Base-by-base conservation (phyloP, 352 stramenopile species). In the Globisporangium spinosum region DNA sequence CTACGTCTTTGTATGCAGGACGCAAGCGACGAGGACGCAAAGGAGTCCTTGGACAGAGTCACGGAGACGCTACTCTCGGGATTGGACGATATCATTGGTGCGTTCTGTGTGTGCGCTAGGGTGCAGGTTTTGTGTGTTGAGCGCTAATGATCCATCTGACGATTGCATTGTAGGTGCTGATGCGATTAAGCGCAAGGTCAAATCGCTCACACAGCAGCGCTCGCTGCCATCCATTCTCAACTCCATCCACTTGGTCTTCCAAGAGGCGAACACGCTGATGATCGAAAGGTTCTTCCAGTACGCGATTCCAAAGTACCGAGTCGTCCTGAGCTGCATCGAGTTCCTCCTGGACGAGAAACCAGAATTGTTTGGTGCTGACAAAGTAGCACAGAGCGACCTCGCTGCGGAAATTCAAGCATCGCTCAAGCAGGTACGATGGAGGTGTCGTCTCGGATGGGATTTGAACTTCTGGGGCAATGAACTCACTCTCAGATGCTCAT, bases 211-310 rank as follows among this genome's bases (percentile, higher is more conserved):
- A 20, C 68, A 74, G 3, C 58, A 45, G 5, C 25, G 13, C 17
- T 58, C 66, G 22, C 45, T 76, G 17, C 25, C 54, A 51, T 15
- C 66, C 5, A 25, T 77, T n/a, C 67, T 89, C 27, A 68, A 73
- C 20, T 17, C 57, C 17, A 75, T 89, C 22, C 71, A 77, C 17
- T 68, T 75, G 63, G 25, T 66, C 13, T 79, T 89, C 57, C 73
- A 83, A 62, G 76, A 84, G 58, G 82, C 75, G 15, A 82, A 80
- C n/a, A 82, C 89, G 17, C 61, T 92, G 25, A 83, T 85, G 75
- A 49, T 78, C 2, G 83, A 92, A 66, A 79, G 77, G 1, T 92
- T 92, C 58, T 86, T 77, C 54, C 75, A 78, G 64, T 89, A 92
- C 58, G 85, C 83, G 2, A 80, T 72, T 15, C 61, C 62, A n/a